Base-by-base conservation (phyloP, 257 asterid genomes). In the Vinca minor region DNA sequence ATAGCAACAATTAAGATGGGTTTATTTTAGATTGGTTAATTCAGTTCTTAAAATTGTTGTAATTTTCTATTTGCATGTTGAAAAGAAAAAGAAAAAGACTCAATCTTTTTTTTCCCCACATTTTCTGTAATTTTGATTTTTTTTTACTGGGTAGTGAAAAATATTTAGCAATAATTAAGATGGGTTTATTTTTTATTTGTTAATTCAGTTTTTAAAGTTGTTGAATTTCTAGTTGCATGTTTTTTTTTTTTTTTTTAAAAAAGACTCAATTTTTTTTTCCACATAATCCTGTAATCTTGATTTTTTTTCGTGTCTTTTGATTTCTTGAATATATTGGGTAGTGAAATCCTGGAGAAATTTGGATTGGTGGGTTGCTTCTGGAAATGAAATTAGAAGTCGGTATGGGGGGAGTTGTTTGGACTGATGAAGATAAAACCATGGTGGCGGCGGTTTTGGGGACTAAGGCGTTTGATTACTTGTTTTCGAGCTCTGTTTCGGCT, bases 401-500 rank as follows among this genome's bases (percentile, higher is more conserved):
- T 46, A 85, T 81, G 87, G 95, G 81, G 76, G 79, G 70, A 38
- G 69, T 80, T 74, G 67, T 63, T 42, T 85, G 96, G 98, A 79
- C 65, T 61, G 83, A 83, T 72, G 98, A 85, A 74, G 98, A 87
- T 63, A 89, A 77, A 66, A 83, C 82, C 60, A 76, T 79, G 83
- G 95, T 86, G 72, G 91, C 86, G 29, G 84, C 94, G 41, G 88
- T 92, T 73, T 69, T 92, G 76, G 98, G 98, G 17, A 77, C 84
- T 8, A 84, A 76, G 77, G 98, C 97, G 49, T 87, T 89, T 71
- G 85, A 92, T 79, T 87, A 84, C 83, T 76, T 93, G 86, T 85
- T 81, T 47, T 78, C 84, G n/a, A 82, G 89, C 76, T 82, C 89
- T 3, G 85, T 85, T 57, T 76, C 82, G 4, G 91, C 94, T 29